phyloP scores from a whole-genome alignment of 768 basidiomycete species.

The Trametes cinnabarina region DNA sequence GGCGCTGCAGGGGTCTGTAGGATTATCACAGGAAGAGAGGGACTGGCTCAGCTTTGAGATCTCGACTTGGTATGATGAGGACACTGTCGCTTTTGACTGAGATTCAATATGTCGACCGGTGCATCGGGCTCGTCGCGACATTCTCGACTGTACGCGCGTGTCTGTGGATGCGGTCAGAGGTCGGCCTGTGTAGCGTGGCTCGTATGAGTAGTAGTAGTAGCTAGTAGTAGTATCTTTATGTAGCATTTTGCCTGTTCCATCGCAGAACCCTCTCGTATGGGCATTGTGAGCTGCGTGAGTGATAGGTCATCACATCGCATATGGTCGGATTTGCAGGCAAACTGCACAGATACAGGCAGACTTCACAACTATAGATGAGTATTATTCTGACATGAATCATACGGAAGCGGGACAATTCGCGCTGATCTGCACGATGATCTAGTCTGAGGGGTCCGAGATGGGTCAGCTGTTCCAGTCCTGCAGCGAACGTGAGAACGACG shows the following conservation, averaged over 20 bases:
- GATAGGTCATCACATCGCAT: too few species aligned
- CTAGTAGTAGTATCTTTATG: conserved; percentile 17
- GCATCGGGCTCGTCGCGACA: background rate
- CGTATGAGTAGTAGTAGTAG: conserved; percentile 15
- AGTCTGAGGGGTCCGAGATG: too few species aligned
- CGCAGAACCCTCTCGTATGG: background rate
- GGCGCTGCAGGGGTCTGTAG: too few species aligned
- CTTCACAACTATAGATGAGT: too few species aligned
- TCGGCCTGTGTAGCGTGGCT: background rate
- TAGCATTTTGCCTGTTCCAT: conserved; percentile 10
- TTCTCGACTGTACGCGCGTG: background rate
- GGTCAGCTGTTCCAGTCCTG: too few species aligned
- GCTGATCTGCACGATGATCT: too few species aligned
- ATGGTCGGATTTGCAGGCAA: too few species aligned
- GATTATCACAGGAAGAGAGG: background rate
- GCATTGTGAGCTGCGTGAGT: too few species aligned
- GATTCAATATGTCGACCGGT: background rate
- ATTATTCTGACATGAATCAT: too few species aligned
- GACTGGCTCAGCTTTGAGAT: background rate
- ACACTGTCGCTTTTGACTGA: background rate
- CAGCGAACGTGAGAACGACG: too few species aligned
- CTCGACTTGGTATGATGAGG: background rate
- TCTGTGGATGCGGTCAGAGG: background rate
- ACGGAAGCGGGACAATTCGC: too few species aligned
- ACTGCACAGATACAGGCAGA: too few species aligned